A percentile compares a stretch with the other conserved stretches of the same genome.
Conservation (phyloP, 345 rosid species). For the Pistacia integerrima region DNA sequence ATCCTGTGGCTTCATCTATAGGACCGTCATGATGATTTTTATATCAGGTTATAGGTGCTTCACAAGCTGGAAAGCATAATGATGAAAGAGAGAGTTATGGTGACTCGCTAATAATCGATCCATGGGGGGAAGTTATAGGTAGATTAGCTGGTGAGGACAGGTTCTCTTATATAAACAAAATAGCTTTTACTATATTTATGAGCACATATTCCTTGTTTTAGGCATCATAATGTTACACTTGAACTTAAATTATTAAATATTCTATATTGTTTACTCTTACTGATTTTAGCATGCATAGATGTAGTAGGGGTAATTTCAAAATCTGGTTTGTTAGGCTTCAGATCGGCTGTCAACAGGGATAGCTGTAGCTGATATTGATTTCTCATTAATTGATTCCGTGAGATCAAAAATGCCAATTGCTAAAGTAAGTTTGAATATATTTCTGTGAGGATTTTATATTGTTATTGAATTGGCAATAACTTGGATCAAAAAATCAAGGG, state of each 20-base stretch:
- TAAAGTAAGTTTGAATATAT: slow-evolving; percentile 47
- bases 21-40: neutral
- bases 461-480: no score
- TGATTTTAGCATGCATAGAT: neutral
- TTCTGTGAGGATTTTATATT: neutral
- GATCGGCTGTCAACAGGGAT: slow-evolving; percentile 80
- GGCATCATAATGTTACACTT: neutral
- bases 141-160: slow-evolving; percentile 65
- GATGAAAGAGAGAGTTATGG: slow-evolving; percentile 86
- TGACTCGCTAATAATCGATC: slow-evolving; percentile 85
- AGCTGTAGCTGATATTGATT: slow-evolving; percentile 78
- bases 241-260: neutral
- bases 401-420: slow-evolving; percentile 80
- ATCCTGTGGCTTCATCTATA: neutral
- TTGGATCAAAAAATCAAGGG: no score
- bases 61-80: slow-evolving; percentile 88
- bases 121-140: slow-evolving; percentile 84
- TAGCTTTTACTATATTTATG: no score
- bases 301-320: neutral
- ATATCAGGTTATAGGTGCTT: slow-evolving; percentile 78
- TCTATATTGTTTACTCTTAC: neutral
- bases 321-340: slow-evolving; percentile 30
- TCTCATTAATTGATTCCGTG: slow-evolving; percentile 76
- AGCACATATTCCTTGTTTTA: neutral
- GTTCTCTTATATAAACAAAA: neutral